A percentile compares a stretch with the other conserved stretches of the same genome.
Evolutionary conservation across 1,139 yeast genomes (phyloP).

Genomic region (Geotrichum carabidarum): DNA sequence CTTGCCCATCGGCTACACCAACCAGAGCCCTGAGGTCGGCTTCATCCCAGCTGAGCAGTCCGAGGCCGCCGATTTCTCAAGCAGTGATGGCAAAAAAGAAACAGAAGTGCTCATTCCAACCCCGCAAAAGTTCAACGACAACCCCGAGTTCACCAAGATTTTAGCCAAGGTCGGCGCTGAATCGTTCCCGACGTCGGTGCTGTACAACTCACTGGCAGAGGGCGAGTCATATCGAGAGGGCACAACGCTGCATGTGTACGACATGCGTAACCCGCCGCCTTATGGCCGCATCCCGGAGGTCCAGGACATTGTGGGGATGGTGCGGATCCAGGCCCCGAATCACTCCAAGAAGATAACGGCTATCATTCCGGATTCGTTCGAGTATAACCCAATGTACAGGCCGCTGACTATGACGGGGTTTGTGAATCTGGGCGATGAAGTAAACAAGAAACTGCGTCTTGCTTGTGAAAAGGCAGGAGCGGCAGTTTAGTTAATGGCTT

Average conservation of each 20-base stretch:
- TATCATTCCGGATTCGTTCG: constrained; percentile 53
- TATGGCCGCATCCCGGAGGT: constrained; percentile 69
- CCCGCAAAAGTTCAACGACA: constrained; percentile 13
- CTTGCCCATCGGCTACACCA: constrained; percentile 13
- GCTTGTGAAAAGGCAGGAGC: constrained; percentile 21
- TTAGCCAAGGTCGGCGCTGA: constrained; percentile 35
- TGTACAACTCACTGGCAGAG: constrained; percentile 59
- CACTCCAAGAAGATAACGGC: neutral
- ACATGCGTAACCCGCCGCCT: constrained; percentile 60
- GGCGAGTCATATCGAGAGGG: constrained; percentile 42
- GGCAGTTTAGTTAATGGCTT: too few species aligned
- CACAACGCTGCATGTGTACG: constrained; percentile 43
- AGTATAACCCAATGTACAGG: constrained; percentile 57
- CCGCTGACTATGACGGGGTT: constrained; percentile 54
- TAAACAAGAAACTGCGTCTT: constrained; percentile 44
- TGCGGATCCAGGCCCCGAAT: constrained; percentile 45
- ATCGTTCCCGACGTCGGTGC: constrained; percentile 47
- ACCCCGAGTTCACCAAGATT: constrained; percentile 25
- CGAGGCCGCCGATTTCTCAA: constrained; percentile 21
- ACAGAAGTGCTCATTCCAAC: constrained; percentile 4
- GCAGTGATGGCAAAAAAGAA: constrained; percentile 26
- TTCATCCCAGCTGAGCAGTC: constrained; percentile 21
- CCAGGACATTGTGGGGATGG: constrained; percentile 67
- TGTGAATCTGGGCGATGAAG: constrained; percentile 51
- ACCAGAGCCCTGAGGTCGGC: neutral